phyloP scores from a whole-genome alignment of 192 early-diverging fungal species.

The Thamnidium elegans region DNA sequence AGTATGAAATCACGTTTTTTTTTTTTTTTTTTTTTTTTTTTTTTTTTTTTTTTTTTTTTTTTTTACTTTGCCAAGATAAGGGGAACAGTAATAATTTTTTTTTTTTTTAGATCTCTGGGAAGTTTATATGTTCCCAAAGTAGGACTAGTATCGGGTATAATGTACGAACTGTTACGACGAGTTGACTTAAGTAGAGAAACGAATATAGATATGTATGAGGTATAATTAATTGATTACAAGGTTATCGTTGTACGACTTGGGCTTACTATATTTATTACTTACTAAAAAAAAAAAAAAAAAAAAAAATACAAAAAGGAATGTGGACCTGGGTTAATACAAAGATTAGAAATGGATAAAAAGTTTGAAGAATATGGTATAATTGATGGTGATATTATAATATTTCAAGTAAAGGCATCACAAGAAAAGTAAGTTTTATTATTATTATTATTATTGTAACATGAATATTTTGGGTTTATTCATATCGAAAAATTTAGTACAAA shows the following conservation, averaged over 20 bases:
- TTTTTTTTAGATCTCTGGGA: conserved; percentile 43
- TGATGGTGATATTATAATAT: conserved; percentile 91
- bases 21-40: too few species aligned
- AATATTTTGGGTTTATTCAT: background rate
- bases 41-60: too few species aligned
- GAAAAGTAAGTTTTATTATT: conserved; percentile 21
- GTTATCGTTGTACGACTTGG: conserved; percentile 9
- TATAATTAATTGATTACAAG: background rate
- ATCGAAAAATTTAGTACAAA: conserved; percentile 25
- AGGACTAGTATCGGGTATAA: too few species aligned
- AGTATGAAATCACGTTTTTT: background rate
- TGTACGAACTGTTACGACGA: too few species aligned
- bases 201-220: conserved; percentile 2
- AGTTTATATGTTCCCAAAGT: too few species aligned
- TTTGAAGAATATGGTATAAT: conserved; percentile 78
- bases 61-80: conserved; percentile 24
- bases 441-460: background rate
- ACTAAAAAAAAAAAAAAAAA: too few species aligned
- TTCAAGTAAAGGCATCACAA: conserved; percentile 57
- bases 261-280: too few species aligned
- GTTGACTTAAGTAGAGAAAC: background rate
- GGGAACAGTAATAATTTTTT: conserved; percentile 61
- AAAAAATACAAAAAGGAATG: too few species aligned
- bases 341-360: conserved; percentile 58
- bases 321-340: conserved; percentile 87